Conservation (phyloP, 2,329 filamentous ascomycete genomes). For the Daldinia sp. region DNA sequence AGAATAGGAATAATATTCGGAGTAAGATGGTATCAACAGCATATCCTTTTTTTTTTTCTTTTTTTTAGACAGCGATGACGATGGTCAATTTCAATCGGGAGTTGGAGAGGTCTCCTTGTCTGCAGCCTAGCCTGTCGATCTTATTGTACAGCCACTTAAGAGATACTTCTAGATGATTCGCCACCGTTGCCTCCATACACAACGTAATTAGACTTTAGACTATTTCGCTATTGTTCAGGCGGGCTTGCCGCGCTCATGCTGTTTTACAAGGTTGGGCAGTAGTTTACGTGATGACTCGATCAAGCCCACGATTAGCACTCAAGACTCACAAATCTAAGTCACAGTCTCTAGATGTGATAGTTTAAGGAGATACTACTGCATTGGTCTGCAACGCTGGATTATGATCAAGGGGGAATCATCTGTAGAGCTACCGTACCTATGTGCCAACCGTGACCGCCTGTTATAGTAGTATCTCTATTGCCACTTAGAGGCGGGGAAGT, state of each 20-base stretch:
- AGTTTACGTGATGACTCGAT: background rate
- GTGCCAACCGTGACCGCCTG: background rate
- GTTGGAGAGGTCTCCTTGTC: background rate
- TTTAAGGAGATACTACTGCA: slow-evolving; percentile 5
- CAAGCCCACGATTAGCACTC: background rate
- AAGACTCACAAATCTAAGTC: background rate
- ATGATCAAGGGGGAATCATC: slow-evolving; percentile 12
- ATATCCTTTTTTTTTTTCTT: background rate
- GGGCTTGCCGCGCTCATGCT: background rate
- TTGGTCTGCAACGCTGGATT: slow-evolving; percentile 15
- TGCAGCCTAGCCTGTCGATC: background rate
- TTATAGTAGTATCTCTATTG: slow-evolving; percentile 1
- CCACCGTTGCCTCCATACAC: background rate
- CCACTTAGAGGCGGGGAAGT: slow-evolving; percentile 18
- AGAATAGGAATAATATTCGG: background rate
- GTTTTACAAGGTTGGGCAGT: background rate
- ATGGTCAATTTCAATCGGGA: background rate
- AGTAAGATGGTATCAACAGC: background rate
- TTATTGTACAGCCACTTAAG: background rate
- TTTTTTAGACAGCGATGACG: background rate
- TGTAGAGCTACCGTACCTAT: slow-evolving; percentile 6
- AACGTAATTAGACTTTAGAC: background rate
- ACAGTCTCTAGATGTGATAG: background rate
- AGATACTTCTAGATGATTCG: background rate
- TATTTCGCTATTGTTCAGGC: background rate